Evolutionary conservation across 1,139 yeast genomes (phyloP).

Genomic region (Groenewaldozyma sp.): DNA sequence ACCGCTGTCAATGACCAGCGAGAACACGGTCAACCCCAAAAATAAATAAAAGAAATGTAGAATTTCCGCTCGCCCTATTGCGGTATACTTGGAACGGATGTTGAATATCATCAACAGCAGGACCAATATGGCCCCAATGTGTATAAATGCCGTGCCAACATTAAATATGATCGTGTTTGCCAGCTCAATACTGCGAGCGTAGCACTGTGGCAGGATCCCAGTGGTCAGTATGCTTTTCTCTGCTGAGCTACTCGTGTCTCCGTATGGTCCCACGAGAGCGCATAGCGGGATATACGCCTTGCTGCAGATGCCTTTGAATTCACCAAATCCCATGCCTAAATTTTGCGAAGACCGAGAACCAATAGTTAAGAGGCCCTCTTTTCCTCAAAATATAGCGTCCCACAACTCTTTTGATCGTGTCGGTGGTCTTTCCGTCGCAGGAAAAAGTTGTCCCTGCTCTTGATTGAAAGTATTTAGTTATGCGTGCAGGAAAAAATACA

Average conservation of each 20-base stretch:
- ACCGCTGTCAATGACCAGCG: slow-evolving; percentile 82
- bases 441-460: too few relatives aligned
- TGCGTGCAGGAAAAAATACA: too few relatives aligned
- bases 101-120: slow-evolving; percentile 66
- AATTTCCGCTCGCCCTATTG: slow-evolving; percentile 87
- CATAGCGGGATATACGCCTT: slow-evolving; percentile 74
- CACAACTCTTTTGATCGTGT: too few relatives aligned
- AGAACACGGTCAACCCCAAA: slow-evolving; percentile 48
- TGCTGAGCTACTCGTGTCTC: slow-evolving; percentile 13
- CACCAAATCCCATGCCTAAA: slow-evolving; percentile 64
- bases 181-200: slow-evolving; percentile 73
- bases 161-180: slow-evolving; percentile 90
- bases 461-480: too few relatives aligned
- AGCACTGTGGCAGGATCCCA: slow-evolving; percentile 71
- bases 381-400: too few relatives aligned
- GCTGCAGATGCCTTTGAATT: slow-evolving; percentile 57
- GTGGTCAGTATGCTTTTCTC: slow-evolving; percentile 30
- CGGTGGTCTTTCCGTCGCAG: too few relatives aligned
- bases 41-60: slow-evolving; percentile 58
- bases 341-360: too few relatives aligned
- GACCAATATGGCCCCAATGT: slow-evolving; percentile 62
- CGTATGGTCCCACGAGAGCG: slow-evolving; percentile 45
- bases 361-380: too few relatives aligned
- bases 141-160: slow-evolving; percentile 81
- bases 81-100: slow-evolving; percentile 78